Percentiles rank a stretch among this genome's conserved stretches.
These are phyloP conservation scores for Calcarisporium arbuscula DNA, from an alignment of 2,329 filamentous ascomycete species.

Conservation along the genomic window DNA sequence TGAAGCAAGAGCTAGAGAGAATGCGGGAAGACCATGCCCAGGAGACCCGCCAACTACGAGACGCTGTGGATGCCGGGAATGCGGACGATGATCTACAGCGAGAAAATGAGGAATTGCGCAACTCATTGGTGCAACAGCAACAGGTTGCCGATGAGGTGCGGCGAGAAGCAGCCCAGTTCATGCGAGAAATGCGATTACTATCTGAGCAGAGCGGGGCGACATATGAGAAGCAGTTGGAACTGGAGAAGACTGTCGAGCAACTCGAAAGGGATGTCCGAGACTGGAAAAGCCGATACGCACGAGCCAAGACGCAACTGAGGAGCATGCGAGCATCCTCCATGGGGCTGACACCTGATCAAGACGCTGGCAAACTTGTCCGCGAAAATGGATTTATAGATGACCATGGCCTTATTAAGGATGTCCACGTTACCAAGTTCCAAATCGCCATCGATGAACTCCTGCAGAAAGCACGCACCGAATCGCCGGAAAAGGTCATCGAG, in stretches of 20 bases:
- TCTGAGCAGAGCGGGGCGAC: conserved; percentile 73
- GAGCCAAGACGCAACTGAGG: conserved; percentile 79
- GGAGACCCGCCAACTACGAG: conserved; percentile 55
- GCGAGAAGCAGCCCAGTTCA: conserved; percentile 72
- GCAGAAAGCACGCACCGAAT: conserved; percentile 65
- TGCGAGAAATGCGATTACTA: conserved; percentile 83
- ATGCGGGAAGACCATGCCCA: conserved; percentile 62
- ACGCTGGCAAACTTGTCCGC: conserved; percentile 60
- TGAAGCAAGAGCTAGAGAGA: conserved; percentile 73
- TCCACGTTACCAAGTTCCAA: conserved; percentile 93
- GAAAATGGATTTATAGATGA: conserved; percentile 63
- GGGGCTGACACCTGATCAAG: conserved; percentile 62
- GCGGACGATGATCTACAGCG: conserved; percentile 51
- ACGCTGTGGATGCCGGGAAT: conserved; percentile 39
- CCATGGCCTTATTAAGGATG: conserved; percentile 77
- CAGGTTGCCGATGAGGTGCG: conserved; percentile 82
- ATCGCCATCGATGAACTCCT: conserved; percentile 89
- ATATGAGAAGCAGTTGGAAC: conserved; percentile 74
- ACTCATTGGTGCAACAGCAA: conserved; percentile 65
- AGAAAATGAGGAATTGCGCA: conserved; percentile 64
- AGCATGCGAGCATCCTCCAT: conserved; percentile 75
- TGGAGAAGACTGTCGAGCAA: conserved; percentile 67
- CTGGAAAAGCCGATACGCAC: conserved; percentile 87
- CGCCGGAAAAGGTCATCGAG: conserved; percentile 69
- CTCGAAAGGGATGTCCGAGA: conserved; percentile 80